Evolutionary conservation across 345 rosid genomes (phyloP).

Genomic region (Balakata baccata): DNA sequence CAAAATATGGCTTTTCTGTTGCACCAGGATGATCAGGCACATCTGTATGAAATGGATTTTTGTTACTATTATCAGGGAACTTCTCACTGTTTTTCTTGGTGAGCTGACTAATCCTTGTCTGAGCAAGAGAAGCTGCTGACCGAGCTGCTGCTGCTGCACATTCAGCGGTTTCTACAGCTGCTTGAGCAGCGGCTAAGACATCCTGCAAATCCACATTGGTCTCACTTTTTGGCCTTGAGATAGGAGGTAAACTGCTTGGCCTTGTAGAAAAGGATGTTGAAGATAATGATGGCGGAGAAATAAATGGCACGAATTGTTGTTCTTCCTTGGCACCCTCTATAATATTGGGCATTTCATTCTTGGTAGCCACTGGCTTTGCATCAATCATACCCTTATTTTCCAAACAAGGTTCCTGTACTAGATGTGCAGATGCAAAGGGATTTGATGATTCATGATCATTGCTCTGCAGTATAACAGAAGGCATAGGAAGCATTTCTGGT

Average conservation of each 20-base stretch:
- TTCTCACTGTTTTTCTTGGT: constrained; percentile 49
- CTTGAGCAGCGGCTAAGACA: constrained; percentile 78
- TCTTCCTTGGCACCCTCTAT: constrained; percentile 34
- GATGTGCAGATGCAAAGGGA: constrained; percentile 26
- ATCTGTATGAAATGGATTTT: constrained; percentile 61
- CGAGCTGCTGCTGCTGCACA: constrained; percentile 88
- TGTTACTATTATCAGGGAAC: constrained; percentile 32
- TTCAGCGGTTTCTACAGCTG: constrained; percentile 90
- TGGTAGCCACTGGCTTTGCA: constrained; percentile 30
- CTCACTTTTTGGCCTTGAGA: constrained; percentile 36
- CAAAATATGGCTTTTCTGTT: constrained; percentile 31
- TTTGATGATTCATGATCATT: constrained; percentile 34
- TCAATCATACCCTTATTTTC: constrained; percentile 30
- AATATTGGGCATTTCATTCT: constrained; percentile 31
- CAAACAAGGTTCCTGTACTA: constrained; percentile 29
- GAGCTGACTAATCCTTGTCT: constrained; percentile 66
- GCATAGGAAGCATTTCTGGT: constrained; percentile 29
- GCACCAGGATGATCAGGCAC: constrained; percentile 31
- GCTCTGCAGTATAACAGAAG: constrained; percentile 21
- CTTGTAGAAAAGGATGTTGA: constrained; percentile 30
- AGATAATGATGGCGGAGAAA: constrained; percentile 45
- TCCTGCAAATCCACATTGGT: constrained; percentile 66
- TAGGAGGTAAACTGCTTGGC: constrained; percentile 23
- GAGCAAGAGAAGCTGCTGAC: constrained; percentile 88
- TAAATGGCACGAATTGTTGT: constrained; percentile 60